phyloP scores from a whole-genome alignment of 2,329 filamentous ascomycete species.

The Tricladium varicosporioides region DNA sequence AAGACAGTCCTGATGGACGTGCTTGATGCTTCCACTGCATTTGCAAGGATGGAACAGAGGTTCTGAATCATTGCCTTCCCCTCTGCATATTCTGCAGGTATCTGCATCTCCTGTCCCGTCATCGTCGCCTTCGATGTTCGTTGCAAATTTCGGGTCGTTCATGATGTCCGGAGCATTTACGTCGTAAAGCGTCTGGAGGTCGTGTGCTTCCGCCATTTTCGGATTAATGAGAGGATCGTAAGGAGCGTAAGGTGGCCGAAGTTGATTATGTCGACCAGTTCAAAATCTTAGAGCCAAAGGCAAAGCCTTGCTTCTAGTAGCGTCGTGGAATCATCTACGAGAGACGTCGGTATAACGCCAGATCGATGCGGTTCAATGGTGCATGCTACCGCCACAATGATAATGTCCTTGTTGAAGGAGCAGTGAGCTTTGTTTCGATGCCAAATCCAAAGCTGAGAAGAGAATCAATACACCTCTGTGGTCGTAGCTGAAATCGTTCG shows the following conservation, averaged over 20 bases:
- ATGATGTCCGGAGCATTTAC: conserved; percentile 47
- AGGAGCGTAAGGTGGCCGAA: too few species aligned
- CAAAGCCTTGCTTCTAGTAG: conserved; percentile 27
- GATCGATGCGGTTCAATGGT: background rate
- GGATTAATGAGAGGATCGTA: background rate
- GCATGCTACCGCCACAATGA: background rate
- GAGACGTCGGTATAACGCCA: background rate
- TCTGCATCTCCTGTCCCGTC: conserved; percentile 47
- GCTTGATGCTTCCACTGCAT: conserved; percentile 98
- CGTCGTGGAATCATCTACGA: conserved; percentile 26
- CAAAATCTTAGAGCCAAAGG: conserved; percentile 15
- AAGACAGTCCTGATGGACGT: conserved; percentile 94
- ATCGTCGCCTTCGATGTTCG: conserved; percentile 34
- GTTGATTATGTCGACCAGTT: too few species aligned
- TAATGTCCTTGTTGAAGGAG: background rate
- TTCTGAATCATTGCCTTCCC: conserved; percentile 78
- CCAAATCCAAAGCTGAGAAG: background rate
- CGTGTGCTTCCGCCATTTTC: conserved; percentile 19
- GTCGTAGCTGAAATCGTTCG: too few species aligned
- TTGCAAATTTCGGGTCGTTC: conserved; percentile 53
- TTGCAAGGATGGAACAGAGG: conserved; percentile 97
- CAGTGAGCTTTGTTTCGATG: background rate
- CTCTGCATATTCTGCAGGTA: conserved; percentile 96
- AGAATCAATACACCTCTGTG: background rate
- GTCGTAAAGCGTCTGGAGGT: background rate